phyloP scores from a whole-genome alignment of 1,139 yeast genomes.

The Scheffersomyces insectosa region DNA sequence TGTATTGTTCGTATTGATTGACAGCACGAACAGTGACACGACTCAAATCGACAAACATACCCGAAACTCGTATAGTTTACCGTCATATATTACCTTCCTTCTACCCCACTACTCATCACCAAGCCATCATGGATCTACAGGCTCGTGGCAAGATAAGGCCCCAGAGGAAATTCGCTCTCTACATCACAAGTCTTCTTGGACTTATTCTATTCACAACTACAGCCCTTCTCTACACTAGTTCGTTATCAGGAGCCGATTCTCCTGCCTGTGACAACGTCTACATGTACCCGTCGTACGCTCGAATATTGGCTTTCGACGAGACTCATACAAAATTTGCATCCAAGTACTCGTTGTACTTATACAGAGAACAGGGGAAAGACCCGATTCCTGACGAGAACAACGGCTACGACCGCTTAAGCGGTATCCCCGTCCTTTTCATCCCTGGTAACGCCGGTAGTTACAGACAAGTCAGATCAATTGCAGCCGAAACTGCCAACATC shows the following conservation, averaged over 20 bases:
- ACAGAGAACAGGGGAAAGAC: constrained; percentile 77
- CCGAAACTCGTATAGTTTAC: too few species aligned
- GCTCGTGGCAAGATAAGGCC: too few species aligned
- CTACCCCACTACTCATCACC: too few species aligned
- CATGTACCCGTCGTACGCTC: constrained; percentile 79
- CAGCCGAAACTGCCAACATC: constrained; percentile 66
- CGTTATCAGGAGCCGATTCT: constrained; percentile 32
- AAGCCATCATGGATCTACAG: too few species aligned
- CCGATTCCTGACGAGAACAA: constrained; percentile 44
- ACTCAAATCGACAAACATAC: too few species aligned
- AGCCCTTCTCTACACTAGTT: constrained; percentile 20
- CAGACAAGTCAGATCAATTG: constrained; percentile 88
- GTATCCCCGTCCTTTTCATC: constrained; percentile 86
- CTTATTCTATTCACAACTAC: constrained; percentile 16
- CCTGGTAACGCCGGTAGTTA: constrained; percentile 98
- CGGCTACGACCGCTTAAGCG: constrained; percentile 47
- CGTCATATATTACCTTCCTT: too few species aligned
- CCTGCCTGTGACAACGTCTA: constrained; percentile 57
- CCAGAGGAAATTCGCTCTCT: not conserved
- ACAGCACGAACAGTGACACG: too few species aligned
- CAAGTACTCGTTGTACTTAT: constrained; percentile 78
- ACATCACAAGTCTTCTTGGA: constrained; percentile 15
- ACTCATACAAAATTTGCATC: constrained; percentile 71
- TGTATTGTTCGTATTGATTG: too few species aligned
- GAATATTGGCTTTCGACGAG: constrained; percentile 69